Percentiles rank a stretch among this genome's conserved stretches.
Evolutionary conservation across 2,329 filamentous ascomycete species (phyloP).

Genomic region (Pseudogymnoascus sp.): DNA sequence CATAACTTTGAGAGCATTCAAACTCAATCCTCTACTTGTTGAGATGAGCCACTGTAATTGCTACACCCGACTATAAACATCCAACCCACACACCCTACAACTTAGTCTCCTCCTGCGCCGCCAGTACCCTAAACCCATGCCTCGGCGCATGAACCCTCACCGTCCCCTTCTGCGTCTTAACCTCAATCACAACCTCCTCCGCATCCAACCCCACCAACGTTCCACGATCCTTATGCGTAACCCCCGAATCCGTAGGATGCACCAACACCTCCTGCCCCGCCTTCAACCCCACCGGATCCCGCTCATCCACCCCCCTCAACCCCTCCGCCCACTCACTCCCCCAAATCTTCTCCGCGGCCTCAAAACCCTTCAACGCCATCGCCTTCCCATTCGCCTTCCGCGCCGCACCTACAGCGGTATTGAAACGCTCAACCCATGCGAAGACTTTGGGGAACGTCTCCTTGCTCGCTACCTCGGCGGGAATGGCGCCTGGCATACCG

Average conservation of each 20-base stretch:
- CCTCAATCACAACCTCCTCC: slow-evolving; percentile 52
- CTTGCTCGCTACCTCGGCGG: slow-evolving; percentile 42
- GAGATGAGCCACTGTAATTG: neutral
- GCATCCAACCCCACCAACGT: slow-evolving; percentile 43
- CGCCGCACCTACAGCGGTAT: slow-evolving; percentile 37
- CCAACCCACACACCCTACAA: slow-evolving; percentile 17
- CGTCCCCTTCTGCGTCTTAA: slow-evolving; percentile 33
- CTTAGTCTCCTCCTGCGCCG: slow-evolving; percentile 25
- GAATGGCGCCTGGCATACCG: slow-evolving; percentile 47
- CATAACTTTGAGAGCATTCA: neutral
- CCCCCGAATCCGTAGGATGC: slow-evolving; percentile 53
- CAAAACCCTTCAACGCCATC: slow-evolving; percentile 41
- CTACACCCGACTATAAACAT: slow-evolving; percentile 12
- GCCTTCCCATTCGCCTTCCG: slow-evolving; percentile 32
- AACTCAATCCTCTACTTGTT: neutral
- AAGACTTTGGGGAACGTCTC: slow-evolving; percentile 51
- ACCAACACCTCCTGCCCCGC: slow-evolving; percentile 44
- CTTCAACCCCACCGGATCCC: slow-evolving; percentile 45
- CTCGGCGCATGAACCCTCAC: slow-evolving; percentile 55
- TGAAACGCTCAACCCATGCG: slow-evolving; percentile 58
- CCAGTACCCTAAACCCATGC: slow-evolving; percentile 45
- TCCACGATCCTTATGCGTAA: slow-evolving; percentile 50
- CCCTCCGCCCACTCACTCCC: slow-evolving; percentile 39
- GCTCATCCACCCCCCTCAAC: slow-evolving; percentile 35
- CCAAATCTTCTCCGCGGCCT: slow-evolving; percentile 43